Base-by-base conservation (phyloP, 164 flowering plant species). In the Magnolia changhungtana region DNA sequence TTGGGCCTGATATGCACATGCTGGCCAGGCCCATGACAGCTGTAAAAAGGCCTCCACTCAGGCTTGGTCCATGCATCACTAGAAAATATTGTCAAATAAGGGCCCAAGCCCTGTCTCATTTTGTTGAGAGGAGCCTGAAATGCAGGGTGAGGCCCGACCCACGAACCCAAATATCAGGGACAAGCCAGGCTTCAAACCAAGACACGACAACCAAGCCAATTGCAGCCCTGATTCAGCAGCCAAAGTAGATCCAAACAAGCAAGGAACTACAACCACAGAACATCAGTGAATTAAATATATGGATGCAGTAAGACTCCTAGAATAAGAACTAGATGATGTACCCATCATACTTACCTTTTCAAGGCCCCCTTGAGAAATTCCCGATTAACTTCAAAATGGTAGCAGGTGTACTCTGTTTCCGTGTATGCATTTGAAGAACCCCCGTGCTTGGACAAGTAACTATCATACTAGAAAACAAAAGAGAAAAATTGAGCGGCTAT, bases 381-480 rank as follows among this genome's bases (percentile, higher is more conserved):
- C 51, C 83, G 85, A 67, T 94, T 92, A 20, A 96, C 98, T 81
- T 96, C 98, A 87, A 96, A 94, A 84, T 96, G 88, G 82, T 96
- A 96, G 84, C 98, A 96, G 16, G 99, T 94, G 78, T 88, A 87
- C 82, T 96, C 98, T 14, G 91, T 76, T 86, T 93, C 98, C 8
- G 99, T 96, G 81, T 88, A 94, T 69, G 98, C 99, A 88, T 96
- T 96, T 75, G 99, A 90, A 10, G 94, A 91, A 45, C 98, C 99
- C 69, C 98, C 99, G 77, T 94, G 98, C 90, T 94, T 93, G 81
- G 99, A 92, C 87, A 96, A 87, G 84, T 88, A 96, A 86, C 98
- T 93, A 83, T 94, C 98, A 90, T 96, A 94, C 98, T 96, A 51
- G 49, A 72, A 80, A 73, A 73, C 63, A 76, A 79, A 75, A 75